A percentile compares a stretch with the other conserved stretches of the same genome.
Evolutionary conservation across 768 basidiomycete species (phyloP).

Genomic region (Phaffia australis): DNA sequence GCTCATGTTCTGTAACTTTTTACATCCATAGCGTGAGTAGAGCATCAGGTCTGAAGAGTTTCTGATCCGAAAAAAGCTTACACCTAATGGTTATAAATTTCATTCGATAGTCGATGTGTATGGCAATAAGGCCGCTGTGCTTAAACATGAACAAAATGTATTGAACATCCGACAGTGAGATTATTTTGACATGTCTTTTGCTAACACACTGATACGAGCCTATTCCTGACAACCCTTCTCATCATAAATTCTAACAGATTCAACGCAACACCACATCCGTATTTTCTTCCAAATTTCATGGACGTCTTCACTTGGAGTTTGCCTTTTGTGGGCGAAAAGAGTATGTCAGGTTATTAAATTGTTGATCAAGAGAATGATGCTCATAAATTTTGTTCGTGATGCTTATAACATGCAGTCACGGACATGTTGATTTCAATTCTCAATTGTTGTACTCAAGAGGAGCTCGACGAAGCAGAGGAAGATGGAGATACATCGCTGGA

Average conservation of each 20-base stretch:
- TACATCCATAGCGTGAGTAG: conserved; percentile 3
- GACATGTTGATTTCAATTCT: conserved; percentile 97
- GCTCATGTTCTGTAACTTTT: not conserved
- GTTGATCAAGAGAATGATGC: no score
- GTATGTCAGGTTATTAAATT: conserved; percentile 43
- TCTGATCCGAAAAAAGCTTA: no score
- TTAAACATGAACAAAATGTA: conserved; percentile 98
- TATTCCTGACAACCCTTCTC: not conserved
- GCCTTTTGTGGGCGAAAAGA: conserved; percentile 97
- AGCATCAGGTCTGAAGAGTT: no score
- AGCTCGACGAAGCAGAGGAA: conserved; percentile 73
- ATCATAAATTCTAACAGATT: not conserved
- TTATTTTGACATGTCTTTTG: no score
- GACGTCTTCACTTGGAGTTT: conserved; percentile 99
- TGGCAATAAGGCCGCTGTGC: conserved; percentile 98
- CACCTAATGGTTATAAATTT: conserved; percentile 44
- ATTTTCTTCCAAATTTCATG: conserved; percentile 95
- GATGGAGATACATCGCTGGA: conserved; percentile 37
- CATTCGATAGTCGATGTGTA: conserved; percentile 72
- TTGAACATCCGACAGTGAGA: conserved; percentile 50
- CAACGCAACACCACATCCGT: conserved; percentile 25
- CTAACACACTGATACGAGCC: no score
- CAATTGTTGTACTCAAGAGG: conserved; percentile 91
- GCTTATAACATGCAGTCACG: conserved; percentile 52
- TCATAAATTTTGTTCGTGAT: not conserved